Base-by-base conservation (phyloP, 2,329 filamentous ascomycete species). In the Diaporthe caulivora region DNA sequence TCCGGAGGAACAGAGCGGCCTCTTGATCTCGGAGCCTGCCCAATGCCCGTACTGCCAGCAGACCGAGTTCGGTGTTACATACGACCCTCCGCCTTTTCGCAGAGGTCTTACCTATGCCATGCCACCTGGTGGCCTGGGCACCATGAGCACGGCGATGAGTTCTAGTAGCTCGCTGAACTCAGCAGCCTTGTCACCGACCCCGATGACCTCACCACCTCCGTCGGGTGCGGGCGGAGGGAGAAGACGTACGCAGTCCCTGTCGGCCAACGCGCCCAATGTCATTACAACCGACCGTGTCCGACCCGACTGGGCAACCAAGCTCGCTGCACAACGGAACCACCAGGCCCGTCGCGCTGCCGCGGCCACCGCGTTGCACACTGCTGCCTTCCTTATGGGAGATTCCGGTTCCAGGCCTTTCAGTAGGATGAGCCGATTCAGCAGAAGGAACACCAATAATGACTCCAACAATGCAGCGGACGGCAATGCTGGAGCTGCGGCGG, bases 1-100 rank as follows among this genome's bases (percentile, higher is more conserved):
- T 18, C 83, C 87, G 0, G 88, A 90, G 24, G 87, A 89, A 72
- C 82, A 83, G 2, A 86, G 88, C 0, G 90, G 91, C 70, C 89
- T 93, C 81, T 87, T 99, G 21, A 93, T 98, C 1, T 98, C 95
- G 9, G 96, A 98, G 80, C 94, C 97, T 3, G 94, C 97, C 1
- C 91, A 92, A 31, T 99, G 97, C 81, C 97, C 97, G 0, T 99
- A 98, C 82, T 99, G 97, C 82, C 95, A 97, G 67, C 95, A 97
- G 77, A 92, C 95, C 1, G 96, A 99, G 77, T 98, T 98, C 80
- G 97, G 97, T 60, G 93, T 99, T n/a, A 98, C 94, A 0, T 99
- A 98, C 81, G 92, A 96, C 6, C 89, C 95, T 17, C 97, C 97
- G 2, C 92, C 94, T 0, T 98, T 98, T 85, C 92, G 95, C 31